Evolutionary conservation across 192 early-diverging fungal genomes (phyloP).

Genomic region (Coemansia sp.): DNA sequence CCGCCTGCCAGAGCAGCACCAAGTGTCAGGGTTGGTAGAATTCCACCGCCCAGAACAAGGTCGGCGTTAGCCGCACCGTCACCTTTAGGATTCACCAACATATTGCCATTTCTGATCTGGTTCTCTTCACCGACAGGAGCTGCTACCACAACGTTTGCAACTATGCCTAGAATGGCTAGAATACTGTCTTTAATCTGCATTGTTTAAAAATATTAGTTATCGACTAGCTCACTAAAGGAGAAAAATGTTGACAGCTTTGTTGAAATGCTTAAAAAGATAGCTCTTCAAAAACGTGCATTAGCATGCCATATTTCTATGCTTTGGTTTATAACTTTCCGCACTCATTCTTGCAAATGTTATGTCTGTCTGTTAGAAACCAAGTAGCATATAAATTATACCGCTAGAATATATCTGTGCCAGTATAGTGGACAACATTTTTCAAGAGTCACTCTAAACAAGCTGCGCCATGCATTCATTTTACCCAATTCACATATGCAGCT

Average conservation of each 20-base stretch:
- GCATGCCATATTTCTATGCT: background rate
- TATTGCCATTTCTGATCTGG: constrained; percentile 7
- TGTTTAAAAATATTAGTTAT: background rate
- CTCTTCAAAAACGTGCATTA: background rate
- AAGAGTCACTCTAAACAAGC: background rate
- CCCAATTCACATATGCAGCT: background rate
- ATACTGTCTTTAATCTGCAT: constrained; percentile 10
- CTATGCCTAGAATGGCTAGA: background rate
- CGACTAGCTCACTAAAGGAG: background rate
- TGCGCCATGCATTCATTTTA: background rate
- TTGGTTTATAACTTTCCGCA: background rate
- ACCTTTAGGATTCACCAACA: constrained; percentile 5
- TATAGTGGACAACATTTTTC: background rate
- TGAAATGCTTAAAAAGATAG: background rate
- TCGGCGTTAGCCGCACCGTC: constrained; percentile 11
- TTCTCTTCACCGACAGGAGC: constrained; percentile 10
- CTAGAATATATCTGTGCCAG: background rate
- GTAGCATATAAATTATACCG: background rate
- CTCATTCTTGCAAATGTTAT: background rate
- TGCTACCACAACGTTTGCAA: constrained; percentile 6
- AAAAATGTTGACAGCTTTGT: background rate
- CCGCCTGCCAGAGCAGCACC: constrained; percentile 5
- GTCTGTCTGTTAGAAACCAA: background rate
- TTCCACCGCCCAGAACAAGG: constrained; percentile 27
- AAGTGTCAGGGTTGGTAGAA: constrained; percentile 27